Percentiles rank a stretch among this genome's conserved stretches.
Conservation (phyloP, 768 basidiomycete species). For the Arthromyces matolae region DNA sequence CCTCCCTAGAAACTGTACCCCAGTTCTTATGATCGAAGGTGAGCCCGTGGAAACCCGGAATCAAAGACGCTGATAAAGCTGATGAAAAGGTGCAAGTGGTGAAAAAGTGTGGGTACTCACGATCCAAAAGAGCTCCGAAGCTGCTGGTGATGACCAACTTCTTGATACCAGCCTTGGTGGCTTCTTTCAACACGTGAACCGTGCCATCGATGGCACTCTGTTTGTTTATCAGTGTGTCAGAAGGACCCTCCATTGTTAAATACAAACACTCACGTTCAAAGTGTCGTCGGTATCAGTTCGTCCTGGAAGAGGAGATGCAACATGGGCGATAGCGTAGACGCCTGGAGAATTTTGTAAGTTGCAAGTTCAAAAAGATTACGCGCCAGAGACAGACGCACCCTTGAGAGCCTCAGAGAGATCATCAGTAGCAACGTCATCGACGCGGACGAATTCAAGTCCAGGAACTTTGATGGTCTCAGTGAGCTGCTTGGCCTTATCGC, state of each 20-base stretch:
- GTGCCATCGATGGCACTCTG: conserved; percentile 27
- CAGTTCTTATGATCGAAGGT: conserved; percentile 29
- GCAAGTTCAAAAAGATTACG: neutral
- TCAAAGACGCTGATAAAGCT: conserved; percentile 16
- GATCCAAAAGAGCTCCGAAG: conserved; percentile 28
- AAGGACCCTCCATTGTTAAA: neutral
- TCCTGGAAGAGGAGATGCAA: conserved; percentile 27
- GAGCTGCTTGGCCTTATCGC: conserved; percentile 25
- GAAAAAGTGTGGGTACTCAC: conserved; percentile 16
- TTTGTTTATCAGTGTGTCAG: neutral
- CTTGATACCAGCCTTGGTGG: conserved; percentile 23
- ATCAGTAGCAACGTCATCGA: conserved; percentile 17
- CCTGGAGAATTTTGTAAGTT: conserved; percentile 19
- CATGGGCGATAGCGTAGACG: conserved; percentile 38
- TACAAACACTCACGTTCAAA: conserved; percentile 17
- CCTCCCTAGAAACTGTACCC: conserved; percentile 30
- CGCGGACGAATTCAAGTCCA: conserved; percentile 26
- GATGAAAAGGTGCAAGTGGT: neutral
- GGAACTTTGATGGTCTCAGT: conserved; percentile 22
- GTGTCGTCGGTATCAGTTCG: conserved; percentile 18
- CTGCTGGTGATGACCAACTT: conserved; percentile 33
- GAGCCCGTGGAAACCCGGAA: conserved; percentile 19
- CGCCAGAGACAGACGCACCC: conserved; percentile 15
- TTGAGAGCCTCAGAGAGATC: conserved; percentile 16
- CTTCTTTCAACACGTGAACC: conserved; percentile 26